Base-by-base conservation (phyloP, 768 basidiomycete genomes). In the Trametopsis cervina region DNA sequence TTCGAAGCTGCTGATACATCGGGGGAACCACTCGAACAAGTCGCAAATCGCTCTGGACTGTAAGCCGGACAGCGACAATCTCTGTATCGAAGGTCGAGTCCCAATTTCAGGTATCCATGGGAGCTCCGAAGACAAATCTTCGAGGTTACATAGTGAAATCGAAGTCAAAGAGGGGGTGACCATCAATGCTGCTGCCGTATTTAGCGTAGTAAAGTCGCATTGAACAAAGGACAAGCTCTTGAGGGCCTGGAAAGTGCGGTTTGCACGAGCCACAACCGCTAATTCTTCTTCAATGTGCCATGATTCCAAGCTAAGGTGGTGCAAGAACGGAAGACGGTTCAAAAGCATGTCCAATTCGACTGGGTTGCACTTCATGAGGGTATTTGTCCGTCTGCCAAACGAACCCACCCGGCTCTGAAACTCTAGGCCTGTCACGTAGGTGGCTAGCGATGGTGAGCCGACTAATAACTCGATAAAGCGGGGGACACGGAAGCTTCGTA, bases 381-480 rank as follows among this genome's bases (percentile, higher is more conserved):
- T 40, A 40, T 22, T 25, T 7, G 15, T 7, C 15, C 29, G 29
- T 33, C 15, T 33, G 23, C 25, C 24, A n/a, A 4, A n/a, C 11
- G 15, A 23, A 26, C 9, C 15, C 22, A 17, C 40, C 33, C 26
- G 40, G 12, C 39, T 39, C 6, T 41, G 13, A 11, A 40, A 4
- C 12, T 29, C 21, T 10, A 47, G 18, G 4, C 27, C 11, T 18
- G 20, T 29, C 41, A 54, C 46, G 41, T 40, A 54, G 18, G 42
- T 4, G 13, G 37, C 49, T 12, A 54, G 10, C 15, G 23, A 42
- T 0, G 50, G 50, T 17, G 40, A 43, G 15, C 15, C 12, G 18
- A 47, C 42, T 29, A 54, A 36, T 15, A 54, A 38, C 10, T 23
- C 21, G 18, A 23, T n/a, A 24, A 54, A 51, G n/a, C 22, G 41